phyloP scores from a whole-genome alignment of 164 flowering plant genomes.

The Magnolia officinalis region DNA sequence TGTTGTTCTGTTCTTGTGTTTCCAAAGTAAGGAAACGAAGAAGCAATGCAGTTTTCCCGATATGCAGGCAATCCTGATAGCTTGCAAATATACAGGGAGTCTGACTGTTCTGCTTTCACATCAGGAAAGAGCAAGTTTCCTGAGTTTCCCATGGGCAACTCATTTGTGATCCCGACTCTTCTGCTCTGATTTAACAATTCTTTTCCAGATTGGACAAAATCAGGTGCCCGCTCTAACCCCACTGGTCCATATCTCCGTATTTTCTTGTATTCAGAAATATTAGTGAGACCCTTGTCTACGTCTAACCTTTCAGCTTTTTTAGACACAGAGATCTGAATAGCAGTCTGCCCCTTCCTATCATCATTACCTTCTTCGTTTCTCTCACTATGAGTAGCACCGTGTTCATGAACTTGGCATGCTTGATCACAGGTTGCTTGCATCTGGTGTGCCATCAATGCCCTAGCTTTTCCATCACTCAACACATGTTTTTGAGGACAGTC shows the following conservation, averaged over 20 bases:
- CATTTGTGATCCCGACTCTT: slow-evolving; percentile 6
- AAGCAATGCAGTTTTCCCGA: neutral
- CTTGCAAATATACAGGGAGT: neutral
- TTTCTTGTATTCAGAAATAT: slow-evolving; percentile 10
- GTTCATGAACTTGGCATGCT: slow-evolving; percentile 13
- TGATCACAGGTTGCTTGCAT: slow-evolving; percentile 27
- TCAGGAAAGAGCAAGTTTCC: neutral
- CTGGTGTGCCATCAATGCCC: slow-evolving; percentile 63
- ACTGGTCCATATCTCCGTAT: slow-evolving; percentile 1
- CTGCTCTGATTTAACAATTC: slow-evolving; percentile 18
- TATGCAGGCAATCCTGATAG: neutral
- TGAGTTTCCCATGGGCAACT: slow-evolving; percentile 10
- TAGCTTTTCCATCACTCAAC: slow-evolving; percentile 14
- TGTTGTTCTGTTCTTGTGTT: slow-evolving; percentile 21
- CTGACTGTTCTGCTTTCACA: neutral
- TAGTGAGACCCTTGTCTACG: slow-evolving; percentile 1
- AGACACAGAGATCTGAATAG: slow-evolving; percentile 5
- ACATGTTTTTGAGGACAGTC: slow-evolving; percentile 13
- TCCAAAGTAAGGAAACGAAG: slow-evolving; percentile 2
- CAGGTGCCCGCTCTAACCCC: slow-evolving; percentile 4
- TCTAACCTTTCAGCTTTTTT: slow-evolving; percentile 8
- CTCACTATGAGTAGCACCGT: slow-evolving; percentile 9
- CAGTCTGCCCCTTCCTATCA: slow-evolving; percentile 2
- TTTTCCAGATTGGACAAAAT: slow-evolving; percentile 2
- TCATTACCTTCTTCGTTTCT: slow-evolving; percentile 14